Evolutionary conservation across 148 eudicot species (phyloP).

Genomic region (Talinum fruticosum): DNA sequence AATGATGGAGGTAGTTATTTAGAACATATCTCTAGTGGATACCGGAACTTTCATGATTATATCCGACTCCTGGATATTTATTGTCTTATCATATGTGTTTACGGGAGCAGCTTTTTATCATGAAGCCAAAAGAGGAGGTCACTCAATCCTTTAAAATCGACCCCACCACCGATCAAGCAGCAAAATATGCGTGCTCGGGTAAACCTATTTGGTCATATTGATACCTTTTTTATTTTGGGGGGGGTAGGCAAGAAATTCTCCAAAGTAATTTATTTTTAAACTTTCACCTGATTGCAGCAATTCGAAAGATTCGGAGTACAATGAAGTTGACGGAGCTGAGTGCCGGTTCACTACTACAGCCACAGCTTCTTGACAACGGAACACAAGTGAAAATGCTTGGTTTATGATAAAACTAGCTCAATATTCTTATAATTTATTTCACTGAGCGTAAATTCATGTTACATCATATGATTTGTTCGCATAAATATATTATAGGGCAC

Average conservation of each 20-base stretch:
- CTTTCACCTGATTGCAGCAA: conserved; percentile 52
- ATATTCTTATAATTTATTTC: neutral
- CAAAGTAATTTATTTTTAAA: neutral
- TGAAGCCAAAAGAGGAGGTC: conserved; percentile 72
- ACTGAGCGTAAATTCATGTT: neutral
- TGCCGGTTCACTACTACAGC: conserved; percentile 96
- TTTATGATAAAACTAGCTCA: neutral
- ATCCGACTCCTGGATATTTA: neutral
- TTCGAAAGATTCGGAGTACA: conserved; percentile 77
- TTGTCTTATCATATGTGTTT: conserved; percentile 12
- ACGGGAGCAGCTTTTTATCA: conserved; percentile 88
- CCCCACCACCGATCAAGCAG: conserved; percentile 82
- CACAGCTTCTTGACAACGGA: conserved; percentile 81
- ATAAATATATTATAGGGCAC: conserved; percentile 34
- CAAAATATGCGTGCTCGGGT: conserved; percentile 80
- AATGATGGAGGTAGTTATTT: conserved; percentile 71
- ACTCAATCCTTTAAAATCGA: conserved; percentile 66
- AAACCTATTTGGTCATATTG: conserved; percentile 8
- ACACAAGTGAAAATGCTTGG: conserved; percentile 56
- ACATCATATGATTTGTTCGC: neutral
- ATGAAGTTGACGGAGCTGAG: conserved; percentile 90
- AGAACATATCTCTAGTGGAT: neutral
- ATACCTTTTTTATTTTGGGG: neutral
- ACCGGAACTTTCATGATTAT: neutral
- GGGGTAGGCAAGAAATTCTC: neutral